Evolutionary conservation across 345 rosid species (phyloP).

Genomic region (Linum lewisii): DNA sequence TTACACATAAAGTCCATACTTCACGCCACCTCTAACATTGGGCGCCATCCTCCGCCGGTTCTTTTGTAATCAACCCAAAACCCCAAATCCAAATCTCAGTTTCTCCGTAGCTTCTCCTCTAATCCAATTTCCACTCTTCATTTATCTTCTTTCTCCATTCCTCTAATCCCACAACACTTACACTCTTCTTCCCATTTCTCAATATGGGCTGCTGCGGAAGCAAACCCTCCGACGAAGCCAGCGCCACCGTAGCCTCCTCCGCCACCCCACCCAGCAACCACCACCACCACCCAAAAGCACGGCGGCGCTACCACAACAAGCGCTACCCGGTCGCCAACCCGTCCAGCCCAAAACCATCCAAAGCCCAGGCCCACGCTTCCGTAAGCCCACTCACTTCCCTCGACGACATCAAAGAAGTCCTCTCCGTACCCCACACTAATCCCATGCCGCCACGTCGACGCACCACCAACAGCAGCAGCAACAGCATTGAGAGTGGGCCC

Average conservation of each 20-base stretch:
- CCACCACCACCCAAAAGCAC: background rate
- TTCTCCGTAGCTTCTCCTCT: background rate
- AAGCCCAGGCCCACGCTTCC: background rate
- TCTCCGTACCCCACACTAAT: background rate
- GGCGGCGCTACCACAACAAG: background rate
- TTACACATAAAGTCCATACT: background rate
- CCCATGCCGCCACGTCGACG: background rate
- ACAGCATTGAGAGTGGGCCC: background rate
- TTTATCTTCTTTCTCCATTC: background rate
- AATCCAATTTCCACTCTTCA: too few relatives aligned
- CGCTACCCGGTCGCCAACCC: background rate
- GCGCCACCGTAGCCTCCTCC: background rate
- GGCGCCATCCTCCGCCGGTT: background rate
- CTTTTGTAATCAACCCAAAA: background rate
- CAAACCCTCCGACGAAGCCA: background rate
- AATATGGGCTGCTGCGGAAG: background rate
- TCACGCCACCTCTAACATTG: background rate
- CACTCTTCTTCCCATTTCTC: background rate
- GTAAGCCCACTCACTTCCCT: background rate
- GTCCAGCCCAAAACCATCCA: background rate
- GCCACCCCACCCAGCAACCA: background rate
- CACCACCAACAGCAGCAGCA: too few relatives aligned
- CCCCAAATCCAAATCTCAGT: background rate
- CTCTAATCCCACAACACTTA: background rate
- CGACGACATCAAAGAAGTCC: background rate